phyloP scores from a whole-genome alignment of 2,329 filamentous ascomycete genomes.

The Claviceps maximensis region DNA sequence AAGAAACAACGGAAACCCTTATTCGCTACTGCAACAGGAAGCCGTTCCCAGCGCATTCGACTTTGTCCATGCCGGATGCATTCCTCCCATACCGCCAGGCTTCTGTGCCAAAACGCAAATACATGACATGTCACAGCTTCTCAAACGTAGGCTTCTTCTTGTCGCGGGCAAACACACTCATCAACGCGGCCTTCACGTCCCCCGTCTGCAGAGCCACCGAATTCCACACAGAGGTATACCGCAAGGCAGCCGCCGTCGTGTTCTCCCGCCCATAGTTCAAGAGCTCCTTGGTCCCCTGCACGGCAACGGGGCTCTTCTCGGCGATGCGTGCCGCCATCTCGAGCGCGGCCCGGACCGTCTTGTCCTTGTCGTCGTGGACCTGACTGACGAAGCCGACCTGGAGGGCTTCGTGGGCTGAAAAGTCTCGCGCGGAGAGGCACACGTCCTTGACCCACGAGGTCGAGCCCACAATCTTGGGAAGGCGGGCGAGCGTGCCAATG shows the following conservation, averaged over 20 bases:
- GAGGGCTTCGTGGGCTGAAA: conserved; percentile 54
- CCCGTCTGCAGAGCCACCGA: conserved; percentile 65
- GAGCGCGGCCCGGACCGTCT: conserved; percentile 48
- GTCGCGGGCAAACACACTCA: conserved; percentile 64
- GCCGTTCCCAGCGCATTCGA: no score
- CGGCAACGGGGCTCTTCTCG: conserved; percentile 74
- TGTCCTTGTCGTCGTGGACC: conserved; percentile 49
- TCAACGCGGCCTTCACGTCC: conserved; percentile 62
- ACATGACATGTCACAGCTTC: conserved; percentile 49
- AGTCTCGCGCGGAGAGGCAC: conserved; percentile 55
- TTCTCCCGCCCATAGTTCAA: conserved; percentile 73
- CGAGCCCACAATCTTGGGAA: conserved; percentile 61
- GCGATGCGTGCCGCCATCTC: conserved; percentile 54
- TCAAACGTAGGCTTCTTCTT: conserved; percentile 73
- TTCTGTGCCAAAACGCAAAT: background rate
- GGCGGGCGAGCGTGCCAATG: conserved; percentile 58
- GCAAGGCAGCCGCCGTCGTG: conserved; percentile 61
- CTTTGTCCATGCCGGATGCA: background rate
- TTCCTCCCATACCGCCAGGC: background rate
- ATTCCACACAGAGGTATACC: conserved; percentile 84
- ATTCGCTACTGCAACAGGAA: no score
- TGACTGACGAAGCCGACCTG: conserved; percentile 56
- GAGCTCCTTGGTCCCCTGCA: conserved; percentile 77
- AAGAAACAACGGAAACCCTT: no score
- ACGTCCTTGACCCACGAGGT: conserved; percentile 72